Evolutionary conservation across 176 grass and related monocot genomes (phyloP).

Genomic region (Ensete glaucum): DNA sequence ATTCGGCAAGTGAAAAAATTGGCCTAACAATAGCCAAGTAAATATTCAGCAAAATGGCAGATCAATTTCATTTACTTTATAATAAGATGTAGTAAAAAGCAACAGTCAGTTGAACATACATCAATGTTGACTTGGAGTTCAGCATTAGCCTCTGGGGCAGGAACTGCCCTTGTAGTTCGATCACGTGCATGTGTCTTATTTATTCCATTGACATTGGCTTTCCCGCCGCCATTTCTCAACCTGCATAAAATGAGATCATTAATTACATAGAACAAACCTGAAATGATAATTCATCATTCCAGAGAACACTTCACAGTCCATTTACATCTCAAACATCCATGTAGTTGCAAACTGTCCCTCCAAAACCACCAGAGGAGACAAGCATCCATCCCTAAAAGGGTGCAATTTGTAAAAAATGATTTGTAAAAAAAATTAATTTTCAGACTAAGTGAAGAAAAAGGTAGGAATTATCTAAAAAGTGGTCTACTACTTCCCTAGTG

Average conservation of each 20-base stretch:
- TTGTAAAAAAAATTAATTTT: too few relatives aligned
- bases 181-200: slow-evolving; percentile 5
- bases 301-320: background rate
- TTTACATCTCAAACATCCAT: background rate
- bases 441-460: too few relatives aligned
- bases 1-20: background rate
- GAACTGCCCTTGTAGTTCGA: slow-evolving; percentile 1
- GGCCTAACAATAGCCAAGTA: background rate
- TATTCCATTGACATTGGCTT: slow-evolving; percentile 9
- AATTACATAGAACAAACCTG: background rate
- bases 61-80: background rate
- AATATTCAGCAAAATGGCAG: background rate
- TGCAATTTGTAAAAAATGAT: too few relatives aligned
- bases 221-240: slow-evolving; percentile 5
- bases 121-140: slow-evolving; percentile 18
- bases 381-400: background rate
- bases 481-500: too few relatives aligned
- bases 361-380: background rate
- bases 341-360: background rate
- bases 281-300: background rate
- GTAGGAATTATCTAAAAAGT: too few relatives aligned
- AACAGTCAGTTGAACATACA: background rate
- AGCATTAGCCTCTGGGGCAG: slow-evolving; percentile 17
- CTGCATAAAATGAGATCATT: background rate
- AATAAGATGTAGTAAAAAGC: background rate